Evolutionary conservation across 176 grass and related monocot species (phyloP).

Genomic region (Otatea glauca): DNA sequence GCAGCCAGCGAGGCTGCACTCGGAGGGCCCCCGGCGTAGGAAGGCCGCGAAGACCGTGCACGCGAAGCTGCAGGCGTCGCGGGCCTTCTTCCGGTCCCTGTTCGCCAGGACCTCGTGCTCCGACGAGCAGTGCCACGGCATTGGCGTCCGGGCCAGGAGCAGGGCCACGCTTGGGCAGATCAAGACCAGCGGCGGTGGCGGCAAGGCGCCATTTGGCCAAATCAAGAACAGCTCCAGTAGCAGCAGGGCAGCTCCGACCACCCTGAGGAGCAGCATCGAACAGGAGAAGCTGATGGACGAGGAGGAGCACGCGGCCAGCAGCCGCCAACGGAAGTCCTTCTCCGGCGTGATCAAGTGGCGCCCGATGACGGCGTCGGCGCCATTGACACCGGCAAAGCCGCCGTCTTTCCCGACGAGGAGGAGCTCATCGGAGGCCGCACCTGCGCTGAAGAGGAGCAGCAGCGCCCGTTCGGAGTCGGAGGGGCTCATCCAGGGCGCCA

Average conservation of each 20-base stretch:
- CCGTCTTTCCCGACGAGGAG: conserved; percentile 27
- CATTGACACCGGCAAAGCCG: not conserved
- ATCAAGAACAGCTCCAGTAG: conserved; percentile 19
- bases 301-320: conserved; percentile 40
- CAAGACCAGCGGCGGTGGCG: not conserved
- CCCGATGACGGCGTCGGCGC: not conserved
- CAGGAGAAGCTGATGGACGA: conserved; percentile 52
- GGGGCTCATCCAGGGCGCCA: conserved; percentile 74
- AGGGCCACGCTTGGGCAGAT: not conserved
- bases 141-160: not conserved
- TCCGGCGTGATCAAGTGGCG: conserved; percentile 60
- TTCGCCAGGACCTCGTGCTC: conserved; percentile 59
- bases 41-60: conserved; percentile 32
- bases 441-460: conserved; percentile 56
- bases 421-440: not conserved
- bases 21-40: conserved; percentile 45
- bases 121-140: conserved; percentile 41
- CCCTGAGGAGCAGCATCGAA: conserved; percentile 53
- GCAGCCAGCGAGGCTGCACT: conserved; percentile 3
- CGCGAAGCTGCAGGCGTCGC: conserved; percentile 54
- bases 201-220: not conserved
- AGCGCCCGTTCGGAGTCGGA: conserved; percentile 65
- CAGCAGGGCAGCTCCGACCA: conserved; percentile 25
- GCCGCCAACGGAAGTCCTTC: conserved; percentile 60
- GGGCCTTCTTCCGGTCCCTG: conserved; percentile 54